phyloP scores from a whole-genome alignment of 768 basidiomycete genomes.

The Naganishia randhawae region DNA sequence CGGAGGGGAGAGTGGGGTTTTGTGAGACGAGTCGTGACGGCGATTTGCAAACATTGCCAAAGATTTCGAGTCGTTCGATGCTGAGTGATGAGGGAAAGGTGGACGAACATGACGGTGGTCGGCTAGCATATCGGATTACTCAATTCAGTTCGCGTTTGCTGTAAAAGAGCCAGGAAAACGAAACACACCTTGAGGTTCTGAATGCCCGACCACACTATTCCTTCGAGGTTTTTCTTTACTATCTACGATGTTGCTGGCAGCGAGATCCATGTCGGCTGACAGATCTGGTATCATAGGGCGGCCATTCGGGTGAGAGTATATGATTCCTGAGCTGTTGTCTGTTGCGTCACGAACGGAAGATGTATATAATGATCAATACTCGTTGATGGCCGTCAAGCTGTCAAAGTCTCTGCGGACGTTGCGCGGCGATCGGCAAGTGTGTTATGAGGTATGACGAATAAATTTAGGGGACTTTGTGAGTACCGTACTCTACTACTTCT shows the following conservation, averaged over 20 bases:
- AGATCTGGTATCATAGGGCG: not conserved
- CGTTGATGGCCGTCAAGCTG: no score
- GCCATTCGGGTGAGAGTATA: not conserved
- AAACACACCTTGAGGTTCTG: not conserved
- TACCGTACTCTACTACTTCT: no score
- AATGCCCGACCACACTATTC: not conserved
- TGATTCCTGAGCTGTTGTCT: not conserved
- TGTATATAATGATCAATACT: no score
- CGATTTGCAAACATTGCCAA: not conserved
- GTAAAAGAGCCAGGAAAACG: not conserved
- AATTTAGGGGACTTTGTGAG: not conserved
- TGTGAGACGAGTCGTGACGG: not conserved
- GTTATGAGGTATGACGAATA: not conserved
- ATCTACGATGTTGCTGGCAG: not conserved
- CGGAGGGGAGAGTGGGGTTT: conserved; percentile 6
- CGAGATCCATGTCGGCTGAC: not conserved
- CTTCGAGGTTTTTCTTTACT: not conserved
- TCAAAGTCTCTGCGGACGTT: not conserved
- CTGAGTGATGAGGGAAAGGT: not conserved
- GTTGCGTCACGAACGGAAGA: not conserved
- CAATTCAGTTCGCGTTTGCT: not conserved
- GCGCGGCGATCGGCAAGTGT: no score
- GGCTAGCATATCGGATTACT: not conserved
- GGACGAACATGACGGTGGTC: not conserved
- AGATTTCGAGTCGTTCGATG: not conserved